Conservation (phyloP, 2,329 filamentous ascomycete species). For the Talaromyces sp. region DNA sequence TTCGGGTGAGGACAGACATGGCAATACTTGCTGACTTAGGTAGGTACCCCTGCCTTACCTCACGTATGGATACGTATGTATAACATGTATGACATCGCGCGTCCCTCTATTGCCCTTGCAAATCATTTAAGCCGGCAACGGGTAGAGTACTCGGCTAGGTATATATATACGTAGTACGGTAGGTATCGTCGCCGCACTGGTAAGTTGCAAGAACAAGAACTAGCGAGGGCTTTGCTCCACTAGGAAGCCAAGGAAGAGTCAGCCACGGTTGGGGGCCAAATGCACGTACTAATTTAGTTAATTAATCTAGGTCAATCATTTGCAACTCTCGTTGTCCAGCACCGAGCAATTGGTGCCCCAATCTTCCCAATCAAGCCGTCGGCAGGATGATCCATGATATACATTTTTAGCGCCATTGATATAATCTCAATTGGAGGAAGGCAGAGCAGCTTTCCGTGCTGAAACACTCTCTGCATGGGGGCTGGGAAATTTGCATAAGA, state of each 20-base stretch:
- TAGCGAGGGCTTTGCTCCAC: too few relatives aligned
- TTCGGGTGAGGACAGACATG: not conserved
- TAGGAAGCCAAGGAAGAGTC: not conserved
- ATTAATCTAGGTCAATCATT: not conserved
- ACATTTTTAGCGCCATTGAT: too few relatives aligned
- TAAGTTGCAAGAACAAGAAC: too few relatives aligned
- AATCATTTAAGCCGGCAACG: not conserved
- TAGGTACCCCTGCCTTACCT: not conserved
- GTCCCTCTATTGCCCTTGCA: not conserved
- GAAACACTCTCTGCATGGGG: too few relatives aligned
- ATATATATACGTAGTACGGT: not conserved
- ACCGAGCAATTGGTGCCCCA: too few relatives aligned
- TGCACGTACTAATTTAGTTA: not conserved
- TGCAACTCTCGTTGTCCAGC: too few relatives aligned
- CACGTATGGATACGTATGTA: not conserved
- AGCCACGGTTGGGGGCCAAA: not conserved
- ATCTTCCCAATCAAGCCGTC: too few relatives aligned
- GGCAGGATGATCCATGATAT: too few relatives aligned
- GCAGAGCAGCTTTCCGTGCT: too few relatives aligned
- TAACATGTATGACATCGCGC: not conserved
- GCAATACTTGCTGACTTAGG: not conserved
- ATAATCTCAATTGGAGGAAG: too few relatives aligned
- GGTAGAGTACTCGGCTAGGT: not conserved
- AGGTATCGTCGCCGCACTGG: not conserved
- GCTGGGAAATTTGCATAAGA: too few relatives aligned